These are phyloP conservation scores for Globisporangium canariense DNA, from an alignment of 352 stramenopile genomes.

Conservation along the genomic window DNA sequence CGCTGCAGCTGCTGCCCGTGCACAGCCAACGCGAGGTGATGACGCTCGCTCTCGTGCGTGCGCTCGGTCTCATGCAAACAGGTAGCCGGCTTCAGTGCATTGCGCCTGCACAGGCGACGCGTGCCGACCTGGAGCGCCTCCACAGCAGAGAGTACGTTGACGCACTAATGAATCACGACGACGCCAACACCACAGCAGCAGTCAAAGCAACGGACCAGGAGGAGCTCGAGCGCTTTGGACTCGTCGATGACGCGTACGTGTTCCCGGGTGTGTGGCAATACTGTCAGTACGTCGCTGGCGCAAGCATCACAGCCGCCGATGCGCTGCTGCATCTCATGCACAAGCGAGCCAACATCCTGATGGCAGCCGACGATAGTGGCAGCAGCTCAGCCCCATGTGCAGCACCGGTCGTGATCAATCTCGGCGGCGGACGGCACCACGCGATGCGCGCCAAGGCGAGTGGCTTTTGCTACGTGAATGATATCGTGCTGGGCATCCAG, in stretches of 20 bases:
- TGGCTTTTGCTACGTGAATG: conserved; percentile 76
- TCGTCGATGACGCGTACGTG: conserved; percentile 67
- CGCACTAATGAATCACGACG: conserved; percentile 13
- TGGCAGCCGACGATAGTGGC: no score
- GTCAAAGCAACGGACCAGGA: conserved; percentile 1
- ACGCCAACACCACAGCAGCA: neutral
- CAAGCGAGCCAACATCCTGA: neutral
- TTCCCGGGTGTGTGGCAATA: conserved; percentile 59
- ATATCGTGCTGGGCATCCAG: conserved; percentile 54
- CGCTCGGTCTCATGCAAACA: conserved; percentile 19
- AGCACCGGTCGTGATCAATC: conserved; percentile 37
- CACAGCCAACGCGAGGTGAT: conserved; percentile 38
- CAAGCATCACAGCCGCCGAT: conserved; percentile 54
- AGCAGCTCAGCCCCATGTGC: neutral
- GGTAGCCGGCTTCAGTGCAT: conserved; percentile 26
- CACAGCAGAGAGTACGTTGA: conserved; percentile 41
- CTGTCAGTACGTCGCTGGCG: conserved; percentile 47
- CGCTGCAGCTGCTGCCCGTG: conserved; percentile 31
- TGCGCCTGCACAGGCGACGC: conserved; percentile 28
- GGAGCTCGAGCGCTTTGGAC: conserved; percentile 29
- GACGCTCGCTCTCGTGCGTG: conserved; percentile 37
- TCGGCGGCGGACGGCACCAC: conserved; percentile 62
- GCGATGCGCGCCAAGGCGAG: conserved; percentile 50
- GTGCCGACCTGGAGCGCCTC: conserved; percentile 29
- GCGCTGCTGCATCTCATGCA: conserved; percentile 35